Percentiles rank a stretch among this genome's conserved stretches.
These are phyloP conservation scores for Aulographum hederae DNA, from an alignment of 2,329 filamentous ascomycete species.

Conservation along the genomic window DNA sequence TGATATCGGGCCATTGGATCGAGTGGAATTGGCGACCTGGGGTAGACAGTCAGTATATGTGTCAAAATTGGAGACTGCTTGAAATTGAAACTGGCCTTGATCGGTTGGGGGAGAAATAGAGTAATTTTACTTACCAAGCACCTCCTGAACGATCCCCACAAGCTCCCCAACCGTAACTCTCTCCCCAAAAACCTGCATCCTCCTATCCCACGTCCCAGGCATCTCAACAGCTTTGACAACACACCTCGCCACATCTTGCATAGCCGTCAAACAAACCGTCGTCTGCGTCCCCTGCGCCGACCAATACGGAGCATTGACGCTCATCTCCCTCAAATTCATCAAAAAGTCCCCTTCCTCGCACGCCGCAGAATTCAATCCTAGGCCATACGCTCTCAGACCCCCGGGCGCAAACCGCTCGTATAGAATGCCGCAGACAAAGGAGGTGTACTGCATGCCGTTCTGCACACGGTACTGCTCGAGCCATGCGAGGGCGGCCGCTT, in stretches of 20 bases:
- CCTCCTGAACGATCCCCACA: constrained; percentile 34
- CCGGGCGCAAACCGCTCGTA: constrained; percentile 58
- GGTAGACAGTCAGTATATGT: background rate
- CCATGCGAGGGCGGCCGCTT: constrained; percentile 34
- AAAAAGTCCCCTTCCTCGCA: constrained; percentile 45
- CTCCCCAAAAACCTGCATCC: constrained; percentile 53
- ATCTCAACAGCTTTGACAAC: constrained; percentile 51
- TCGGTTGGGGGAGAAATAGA: background rate
- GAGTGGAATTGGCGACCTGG: constrained; percentile 4
- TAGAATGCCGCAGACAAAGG: constrained; percentile 57
- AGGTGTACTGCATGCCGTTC: constrained; percentile 42
- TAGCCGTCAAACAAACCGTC: constrained; percentile 49
- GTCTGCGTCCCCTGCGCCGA: constrained; percentile 28
- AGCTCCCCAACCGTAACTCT: constrained; percentile 42
- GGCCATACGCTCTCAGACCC: constrained; percentile 40
- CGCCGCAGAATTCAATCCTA: constrained; percentile 38
- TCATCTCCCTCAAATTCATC: constrained; percentile 38
- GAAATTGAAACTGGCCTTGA: background rate
- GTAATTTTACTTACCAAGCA: constrained; percentile 15
- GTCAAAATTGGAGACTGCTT: background rate
- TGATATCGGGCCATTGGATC: constrained; percentile 25
- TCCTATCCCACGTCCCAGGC: constrained; percentile 40
- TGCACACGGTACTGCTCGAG: constrained; percentile 34
- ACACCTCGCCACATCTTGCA: constrained; percentile 52
- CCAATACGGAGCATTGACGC: constrained; percentile 39